Evolutionary conservation across 495 filamentous ascomycete species (phyloP).

Genomic region (Aspergillus coremiiformis): DNA sequence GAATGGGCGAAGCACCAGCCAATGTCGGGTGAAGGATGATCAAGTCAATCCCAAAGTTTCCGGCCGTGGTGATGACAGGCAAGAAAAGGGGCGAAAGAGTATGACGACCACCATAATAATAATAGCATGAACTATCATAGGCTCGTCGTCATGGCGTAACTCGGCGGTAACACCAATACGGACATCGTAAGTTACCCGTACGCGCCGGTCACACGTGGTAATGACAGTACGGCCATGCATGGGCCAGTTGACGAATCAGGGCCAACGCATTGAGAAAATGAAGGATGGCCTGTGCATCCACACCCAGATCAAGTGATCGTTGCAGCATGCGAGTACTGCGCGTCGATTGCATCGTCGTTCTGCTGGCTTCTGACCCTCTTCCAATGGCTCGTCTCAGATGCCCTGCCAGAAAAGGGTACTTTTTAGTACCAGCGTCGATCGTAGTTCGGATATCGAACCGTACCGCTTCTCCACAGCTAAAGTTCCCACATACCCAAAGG

Average conservation of each 20-base stretch:
- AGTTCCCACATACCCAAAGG: conserved; percentile 11
- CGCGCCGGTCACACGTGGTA: conserved; percentile 15
- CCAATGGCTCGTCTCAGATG: conserved; percentile 18
- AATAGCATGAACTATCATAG: neutral
- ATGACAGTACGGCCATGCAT: conserved; percentile 6
- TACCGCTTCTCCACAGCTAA: conserved; percentile 29
- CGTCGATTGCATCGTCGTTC: conserved; percentile 22
- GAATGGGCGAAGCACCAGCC: conserved; percentile 8
- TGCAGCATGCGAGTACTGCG: conserved; percentile 52
- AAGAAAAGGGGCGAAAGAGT: neutral
- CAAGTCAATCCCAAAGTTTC: neutral
- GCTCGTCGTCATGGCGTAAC: neutral
- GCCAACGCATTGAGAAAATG: conserved; percentile 7
- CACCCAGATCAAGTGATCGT: conserved; percentile 59
- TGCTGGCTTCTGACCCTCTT: conserved; percentile 13
- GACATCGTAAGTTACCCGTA: conserved; percentile 28
- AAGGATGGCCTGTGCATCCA: conserved; percentile 23
- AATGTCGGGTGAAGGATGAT: conserved; percentile 6
- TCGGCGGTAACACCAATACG: conserved; percentile 14
- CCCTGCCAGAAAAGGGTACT: conserved; percentile 21
- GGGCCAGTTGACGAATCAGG: neutral
- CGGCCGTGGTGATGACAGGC: neutral
- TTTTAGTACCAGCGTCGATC: conserved; percentile 29
- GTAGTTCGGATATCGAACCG: conserved; percentile 32
- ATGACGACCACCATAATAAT: neutral